Conservation (phyloP, 2,329 filamentous ascomycete genomes). For the Beauveria australis region DNA sequence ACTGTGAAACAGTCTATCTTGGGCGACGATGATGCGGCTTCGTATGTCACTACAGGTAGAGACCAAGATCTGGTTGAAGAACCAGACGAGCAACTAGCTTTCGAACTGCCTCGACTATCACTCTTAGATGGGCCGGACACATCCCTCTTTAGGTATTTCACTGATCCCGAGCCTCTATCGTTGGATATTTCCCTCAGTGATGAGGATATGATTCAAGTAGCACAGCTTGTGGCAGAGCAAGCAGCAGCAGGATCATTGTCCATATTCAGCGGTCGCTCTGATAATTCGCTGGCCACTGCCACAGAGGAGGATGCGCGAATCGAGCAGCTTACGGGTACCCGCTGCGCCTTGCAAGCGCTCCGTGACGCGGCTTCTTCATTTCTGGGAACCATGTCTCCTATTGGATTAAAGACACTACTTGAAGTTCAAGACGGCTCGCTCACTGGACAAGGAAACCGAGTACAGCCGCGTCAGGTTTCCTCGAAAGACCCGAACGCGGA, state of each 20-base stretch:
- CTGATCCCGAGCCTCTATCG: constrained; percentile 47
- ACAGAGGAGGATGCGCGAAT: constrained; percentile 23
- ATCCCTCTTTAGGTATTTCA: constrained; percentile 47
- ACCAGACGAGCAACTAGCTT: constrained; percentile 36
- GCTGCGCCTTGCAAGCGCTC: constrained; percentile 41
- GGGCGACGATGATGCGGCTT: constrained; percentile 45
- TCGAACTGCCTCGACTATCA: constrained; percentile 41
- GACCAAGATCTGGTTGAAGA: constrained; percentile 41
- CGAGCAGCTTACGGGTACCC: constrained; percentile 36
- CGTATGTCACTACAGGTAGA: constrained; percentile 42
- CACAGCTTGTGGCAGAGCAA: constrained; percentile 66
- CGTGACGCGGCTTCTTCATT: constrained; percentile 35
- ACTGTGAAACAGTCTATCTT: constrained; percentile 29
- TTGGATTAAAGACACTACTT: constrained; percentile 39
- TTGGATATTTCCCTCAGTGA: constrained; percentile 40
- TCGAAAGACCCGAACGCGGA: constrained; percentile 35
- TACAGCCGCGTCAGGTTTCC: constrained; percentile 40
- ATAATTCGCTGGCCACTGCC: constrained; percentile 13
- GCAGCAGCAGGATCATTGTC: constrained; percentile 45
- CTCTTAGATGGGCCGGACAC: constrained; percentile 41
- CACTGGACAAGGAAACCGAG: constrained; percentile 41
- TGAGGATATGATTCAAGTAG: constrained; percentile 56
- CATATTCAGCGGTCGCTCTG: constrained; percentile 20
- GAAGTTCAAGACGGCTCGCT: constrained; percentile 51
- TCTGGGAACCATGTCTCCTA: constrained; percentile 31